These are phyloP conservation scores for Telopea speciosissima DNA, from an alignment of 177 flowering plant species.

Conservation along the genomic window DNA sequence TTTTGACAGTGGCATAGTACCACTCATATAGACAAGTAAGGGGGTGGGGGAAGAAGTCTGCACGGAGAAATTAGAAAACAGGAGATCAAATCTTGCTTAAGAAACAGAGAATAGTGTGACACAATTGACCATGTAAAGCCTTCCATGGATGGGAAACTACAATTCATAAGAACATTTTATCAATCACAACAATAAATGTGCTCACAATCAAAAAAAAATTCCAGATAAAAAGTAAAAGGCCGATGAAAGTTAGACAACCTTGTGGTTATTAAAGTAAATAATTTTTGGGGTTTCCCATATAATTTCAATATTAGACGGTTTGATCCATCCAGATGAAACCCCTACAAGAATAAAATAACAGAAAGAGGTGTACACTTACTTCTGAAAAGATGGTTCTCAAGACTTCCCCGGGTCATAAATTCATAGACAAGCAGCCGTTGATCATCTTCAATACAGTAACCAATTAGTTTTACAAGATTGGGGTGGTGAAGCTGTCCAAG, in stretches of 20 bases:
- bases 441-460: conserved; percentile 94
- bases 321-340: background rate
- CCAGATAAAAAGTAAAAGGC: background rate
- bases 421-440: conserved; percentile 92
- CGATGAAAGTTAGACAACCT: background rate
- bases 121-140: background rate
- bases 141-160: background rate
- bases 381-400: conserved; percentile 93
- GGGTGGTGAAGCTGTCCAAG: conserved; percentile 95
- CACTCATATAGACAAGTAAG: background rate
- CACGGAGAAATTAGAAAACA: background rate
- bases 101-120: background rate
- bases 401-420: conserved; percentile 93
- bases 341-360: background rate
- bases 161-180: background rate
- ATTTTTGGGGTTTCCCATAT: background rate
- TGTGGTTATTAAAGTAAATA: background rate
- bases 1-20: background rate
- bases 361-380: conserved; percentile 43
- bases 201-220: background rate
- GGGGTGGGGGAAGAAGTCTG: background rate
- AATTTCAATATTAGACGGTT: background rate
- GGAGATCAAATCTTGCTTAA: background rate
- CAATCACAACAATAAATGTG: background rate
- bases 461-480: conserved; percentile 90